Conservation (phyloP, 331 rosid genomes). For the Quercus tomentella region DNA sequence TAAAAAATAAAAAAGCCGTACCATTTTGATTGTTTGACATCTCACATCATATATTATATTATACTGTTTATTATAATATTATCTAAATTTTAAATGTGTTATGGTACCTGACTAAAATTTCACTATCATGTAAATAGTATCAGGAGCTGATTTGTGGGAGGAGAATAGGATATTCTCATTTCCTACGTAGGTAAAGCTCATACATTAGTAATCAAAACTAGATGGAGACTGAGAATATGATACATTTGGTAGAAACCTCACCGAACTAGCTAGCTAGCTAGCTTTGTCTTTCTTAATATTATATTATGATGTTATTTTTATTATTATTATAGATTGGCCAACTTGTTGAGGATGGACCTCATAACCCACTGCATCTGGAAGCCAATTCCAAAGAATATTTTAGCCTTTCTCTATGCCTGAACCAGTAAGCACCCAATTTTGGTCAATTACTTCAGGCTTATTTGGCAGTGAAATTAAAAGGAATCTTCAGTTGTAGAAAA, state of each 20-base stretch:
- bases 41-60: slow-evolving; percentile 19
- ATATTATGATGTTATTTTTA: neutral
- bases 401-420: slow-evolving; percentile 4
- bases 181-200: slow-evolving; percentile 4
- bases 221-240: slow-evolving; percentile 11
- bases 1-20: neutral
- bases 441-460: slow-evolving; percentile 10
- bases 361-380: slow-evolving; percentile 18
- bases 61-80: neutral
- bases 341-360: slow-evolving; percentile 24
- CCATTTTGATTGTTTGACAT: slow-evolving; percentile 12
- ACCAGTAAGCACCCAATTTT: slow-evolving; percentile 13
- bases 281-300: slow-evolving; percentile 6
- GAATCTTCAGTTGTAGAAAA: slow-evolving; percentile 42
- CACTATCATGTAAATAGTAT: slow-evolving; percentile 14
- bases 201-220: neutral
- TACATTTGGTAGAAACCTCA: slow-evolving; percentile 10
- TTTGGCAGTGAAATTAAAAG: slow-evolving; percentile 43
- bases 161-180: slow-evolving; percentile 18
- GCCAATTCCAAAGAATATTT: slow-evolving; percentile 32
- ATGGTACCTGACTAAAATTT: slow-evolving; percentile 15
- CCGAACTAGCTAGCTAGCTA: slow-evolving; percentile 23
- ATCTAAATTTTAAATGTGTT: neutral
- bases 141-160: slow-evolving; percentile 6
- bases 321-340: slow-evolving; percentile 14